Conservation (phyloP, 352 stramenopile species). For the Phytophthora uliginosa region DNA sequence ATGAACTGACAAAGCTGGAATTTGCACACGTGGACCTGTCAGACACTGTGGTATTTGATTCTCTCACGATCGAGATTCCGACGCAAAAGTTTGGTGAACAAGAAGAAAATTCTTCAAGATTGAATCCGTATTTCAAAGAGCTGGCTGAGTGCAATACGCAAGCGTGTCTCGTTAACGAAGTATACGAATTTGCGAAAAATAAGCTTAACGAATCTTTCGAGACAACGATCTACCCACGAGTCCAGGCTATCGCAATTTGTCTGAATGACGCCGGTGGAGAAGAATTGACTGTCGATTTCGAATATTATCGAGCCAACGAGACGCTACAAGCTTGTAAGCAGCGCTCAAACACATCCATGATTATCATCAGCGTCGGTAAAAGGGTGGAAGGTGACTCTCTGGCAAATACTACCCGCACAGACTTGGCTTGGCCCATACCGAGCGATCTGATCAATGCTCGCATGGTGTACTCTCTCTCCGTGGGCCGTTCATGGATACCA, state of each 20-base stretch:
- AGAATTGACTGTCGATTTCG: background rate
- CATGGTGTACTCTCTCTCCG: constrained; percentile 29
- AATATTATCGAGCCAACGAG: background rate
- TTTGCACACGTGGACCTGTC: constrained; percentile 15
- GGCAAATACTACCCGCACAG: background rate
- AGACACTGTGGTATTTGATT: constrained; percentile 4
- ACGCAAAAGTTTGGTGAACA: constrained; percentile 5
- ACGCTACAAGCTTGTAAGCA: constrained; percentile 15
- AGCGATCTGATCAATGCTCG: constrained; percentile 17
- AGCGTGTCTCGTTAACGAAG: background rate
- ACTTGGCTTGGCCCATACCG: background rate
- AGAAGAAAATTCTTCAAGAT: constrained; percentile 9
- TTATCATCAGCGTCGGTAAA: constrained; percentile 24
- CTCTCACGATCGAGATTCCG: constrained; percentile 17
- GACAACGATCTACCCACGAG: constrained; percentile 5
- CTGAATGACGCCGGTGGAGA: constrained; percentile 1
- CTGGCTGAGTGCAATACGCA: background rate
- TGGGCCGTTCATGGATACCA: constrained; percentile 25
- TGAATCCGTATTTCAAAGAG: background rate
- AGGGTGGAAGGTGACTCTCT: constrained; percentile 22
- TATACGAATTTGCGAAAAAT: constrained; percentile 1
- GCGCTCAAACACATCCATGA: constrained; percentile 18
- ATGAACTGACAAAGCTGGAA: constrained; percentile 8
- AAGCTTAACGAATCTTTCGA: too few species aligned
- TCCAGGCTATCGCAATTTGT: constrained; percentile 26